Base-by-base conservation (phyloP, 208 protist genomes). In the Blechomonas ayalai region DNA sequence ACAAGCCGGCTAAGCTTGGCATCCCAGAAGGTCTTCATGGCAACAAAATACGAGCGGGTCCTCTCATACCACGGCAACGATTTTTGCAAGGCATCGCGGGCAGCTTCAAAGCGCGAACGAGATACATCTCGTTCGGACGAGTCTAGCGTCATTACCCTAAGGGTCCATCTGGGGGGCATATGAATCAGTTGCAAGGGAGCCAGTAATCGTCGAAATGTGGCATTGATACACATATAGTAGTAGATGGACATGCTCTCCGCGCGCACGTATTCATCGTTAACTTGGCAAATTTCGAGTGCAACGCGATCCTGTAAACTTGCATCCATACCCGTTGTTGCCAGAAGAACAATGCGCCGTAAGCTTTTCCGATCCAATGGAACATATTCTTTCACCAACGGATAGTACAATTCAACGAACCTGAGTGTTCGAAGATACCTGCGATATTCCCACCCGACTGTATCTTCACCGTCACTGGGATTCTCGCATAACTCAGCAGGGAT, bases 141-240 rank as follows among this genome's bases (percentile, higher is more conserved):
- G 7, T 19, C 5, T 4, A 45, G 37, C 15, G 24, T 22, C 1
- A 52, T 33, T 26, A 54, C 28, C 22, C 29, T 46, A 32, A 26
- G 56, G 13, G 34, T 20, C 2, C 5, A 7, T 8, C 22, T 12
- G 18, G 51, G 40, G 0, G 72, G 60, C 1, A 15, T 19, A 2
- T 45, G 65, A 40, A 52, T 41, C 22, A 90, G 23, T 27, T 84
- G 67, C 24, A 93, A 60, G 12, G 85, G 78, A 23, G 62, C 45
- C 15, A 93, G 29, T 43, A 90, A 70, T 22, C 50, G 52, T 31
- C 75, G 54, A 56, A 81, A 84, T 45, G 80, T 37, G 15, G 57
- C 60, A 66, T 71, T 73, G 8, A 67, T 60, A 62, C 67, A 80
- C 73, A 93, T 79, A 56, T 93, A 93, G 28, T 77, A 72, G 59